These are phyloP conservation scores for Ceratocystis eucalypticola DNA, from an alignment of 2,329 filamentous ascomycete species.

Conservation along the genomic window DNA sequence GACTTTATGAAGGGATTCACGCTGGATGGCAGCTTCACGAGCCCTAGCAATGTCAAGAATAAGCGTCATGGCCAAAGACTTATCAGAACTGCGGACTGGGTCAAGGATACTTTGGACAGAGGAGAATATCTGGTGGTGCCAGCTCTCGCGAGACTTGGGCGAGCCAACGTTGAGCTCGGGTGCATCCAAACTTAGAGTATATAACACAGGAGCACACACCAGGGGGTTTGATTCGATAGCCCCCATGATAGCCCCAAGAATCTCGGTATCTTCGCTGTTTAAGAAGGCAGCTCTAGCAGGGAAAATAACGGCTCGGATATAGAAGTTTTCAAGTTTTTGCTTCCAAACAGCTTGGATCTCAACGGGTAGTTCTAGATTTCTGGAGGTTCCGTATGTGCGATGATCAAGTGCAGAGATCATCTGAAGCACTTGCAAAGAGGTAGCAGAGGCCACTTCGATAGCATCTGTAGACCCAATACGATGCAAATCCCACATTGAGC, in stretches of 20 bases:
- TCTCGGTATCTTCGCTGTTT: slow-evolving; percentile 30
- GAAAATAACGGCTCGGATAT: slow-evolving; percentile 38
- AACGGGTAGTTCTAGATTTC: slow-evolving; percentile 8
- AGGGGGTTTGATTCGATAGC: slow-evolving; percentile 28
- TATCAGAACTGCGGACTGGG: slow-evolving; percentile 19
- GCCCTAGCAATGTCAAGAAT: slow-evolving; percentile 27
- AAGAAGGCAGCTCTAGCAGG: slow-evolving; percentile 38
- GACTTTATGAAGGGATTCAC: slow-evolving; percentile 30
- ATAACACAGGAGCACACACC: slow-evolving; percentile 33
- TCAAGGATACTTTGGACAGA: slow-evolving; percentile 24
- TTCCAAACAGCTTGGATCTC: slow-evolving; percentile 29
- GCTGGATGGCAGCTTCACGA: slow-evolving; percentile 26
- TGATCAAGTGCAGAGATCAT: slow-evolving; percentile 23
- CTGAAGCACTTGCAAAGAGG: slow-evolving; percentile 30
- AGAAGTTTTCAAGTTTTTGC: slow-evolving; percentile 34
- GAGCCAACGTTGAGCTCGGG: slow-evolving; percentile 17
- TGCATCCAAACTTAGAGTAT: slow-evolving; percentile 29
- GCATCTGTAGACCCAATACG: slow-evolving; percentile 37
- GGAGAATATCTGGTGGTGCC: slow-evolving; percentile 30
- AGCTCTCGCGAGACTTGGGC: slow-evolving; percentile 28
- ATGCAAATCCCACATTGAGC: slow-evolving; percentile 40
- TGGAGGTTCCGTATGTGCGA: slow-evolving; percentile 5
- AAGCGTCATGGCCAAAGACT: slow-evolving; percentile 23
- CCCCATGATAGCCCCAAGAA: slow-evolving; percentile 31
- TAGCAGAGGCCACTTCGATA: slow-evolving; percentile 34